These are phyloP conservation scores for Punica granatum DNA, from an alignment of 345 rosid species.

Conservation along the genomic window DNA sequence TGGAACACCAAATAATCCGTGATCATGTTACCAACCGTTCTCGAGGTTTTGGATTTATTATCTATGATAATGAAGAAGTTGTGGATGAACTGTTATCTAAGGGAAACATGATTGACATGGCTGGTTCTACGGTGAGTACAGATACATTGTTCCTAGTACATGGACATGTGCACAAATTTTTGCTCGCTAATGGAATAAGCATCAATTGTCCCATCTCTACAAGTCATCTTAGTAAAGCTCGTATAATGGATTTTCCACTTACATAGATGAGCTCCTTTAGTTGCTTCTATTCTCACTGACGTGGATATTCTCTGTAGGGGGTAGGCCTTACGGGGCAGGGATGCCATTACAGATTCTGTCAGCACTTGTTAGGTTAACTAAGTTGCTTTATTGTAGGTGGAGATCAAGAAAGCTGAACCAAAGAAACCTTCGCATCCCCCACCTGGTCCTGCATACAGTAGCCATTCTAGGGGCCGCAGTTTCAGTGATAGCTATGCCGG, in stretches of 20 bases:
- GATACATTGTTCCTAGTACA: slow-evolving; percentile 15
- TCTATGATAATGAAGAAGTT: slow-evolving; percentile 75
- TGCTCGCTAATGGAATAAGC: neutral
- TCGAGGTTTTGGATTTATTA: slow-evolving; percentile 88
- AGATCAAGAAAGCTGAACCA: slow-evolving; percentile 99
- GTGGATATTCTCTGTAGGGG: slow-evolving; percentile 30
- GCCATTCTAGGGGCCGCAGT: slow-evolving; percentile 65
- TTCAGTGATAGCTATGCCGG: slow-evolving; percentile 59
- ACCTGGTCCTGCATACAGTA: slow-evolving; percentile 67
- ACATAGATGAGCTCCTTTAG: neutral
- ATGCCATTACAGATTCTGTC: slow-evolving; percentile 34
- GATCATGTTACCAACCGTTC: slow-evolving; percentile 90
- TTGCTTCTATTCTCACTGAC: neutral
- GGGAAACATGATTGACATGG: slow-evolving; percentile 96
- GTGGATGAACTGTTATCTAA: slow-evolving; percentile 73
- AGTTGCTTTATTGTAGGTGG: slow-evolving; percentile 99
- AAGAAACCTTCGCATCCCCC: slow-evolving; percentile 93
- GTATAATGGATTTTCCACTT: neutral
- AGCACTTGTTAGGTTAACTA: slow-evolving; percentile 77
- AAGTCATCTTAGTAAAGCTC: neutral
- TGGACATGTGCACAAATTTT: slow-evolving; percentile 16
- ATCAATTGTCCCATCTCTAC: neutral
- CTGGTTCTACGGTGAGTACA: slow-evolving; percentile 81
- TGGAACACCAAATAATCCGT: slow-evolving; percentile 80
- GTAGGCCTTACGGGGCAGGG: slow-evolving; percentile 28